Evolutionary conservation across 345 rosid genomes (phyloP), one percentile per base, ranked within the genome.

Genomic region (Psidium friedrichsthalianum): DNA sequence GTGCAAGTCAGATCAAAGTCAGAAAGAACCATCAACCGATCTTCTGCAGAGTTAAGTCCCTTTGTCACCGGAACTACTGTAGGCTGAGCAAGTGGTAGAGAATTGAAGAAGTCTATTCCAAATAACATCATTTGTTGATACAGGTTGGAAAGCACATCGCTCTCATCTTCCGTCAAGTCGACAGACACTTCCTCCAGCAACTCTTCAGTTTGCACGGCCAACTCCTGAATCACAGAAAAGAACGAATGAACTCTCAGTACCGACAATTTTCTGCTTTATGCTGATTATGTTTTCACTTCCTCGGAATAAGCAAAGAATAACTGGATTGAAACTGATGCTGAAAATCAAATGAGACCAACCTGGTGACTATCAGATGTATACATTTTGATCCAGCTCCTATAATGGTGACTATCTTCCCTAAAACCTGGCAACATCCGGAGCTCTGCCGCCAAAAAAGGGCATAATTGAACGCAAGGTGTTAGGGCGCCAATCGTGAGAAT

Each of bases 1-100:
- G 98, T 88, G 92, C 99, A 96, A 32, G 99, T 95, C 90, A 98
- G 92, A 91, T 98, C 99, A 92, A 98, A 98, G 90, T 96, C 99
- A 85, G 96, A 93, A 88, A 96, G 94, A 90, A 96, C 90, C 90
- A 92, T 74, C 61, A 94, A 90, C 51, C 87, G 92, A 83, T 91
- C 92, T 88, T 90, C 93, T 40, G 83, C 90, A 74, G 91, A 93
- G 87, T 89, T 89, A 54, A 90, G 96, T 87, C 83, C 93, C 88
- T 89, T 93, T 56, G 88, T 87, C 87, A 98, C 89, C 84, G 99
- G 98, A 87, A 92, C 95, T 74, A 92, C 88, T 82, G 94, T 91
- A 40, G 94, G 95, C 90, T 98, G 97, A 85, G 87, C 86, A 90
- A 95, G 88, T 25, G 92, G 95, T 89, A 94, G 99, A 22, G 94